Evolutionary conservation across 148 eudicot genomes (phyloP).

Genomic region (Fagopyrum esculentum): DNA sequence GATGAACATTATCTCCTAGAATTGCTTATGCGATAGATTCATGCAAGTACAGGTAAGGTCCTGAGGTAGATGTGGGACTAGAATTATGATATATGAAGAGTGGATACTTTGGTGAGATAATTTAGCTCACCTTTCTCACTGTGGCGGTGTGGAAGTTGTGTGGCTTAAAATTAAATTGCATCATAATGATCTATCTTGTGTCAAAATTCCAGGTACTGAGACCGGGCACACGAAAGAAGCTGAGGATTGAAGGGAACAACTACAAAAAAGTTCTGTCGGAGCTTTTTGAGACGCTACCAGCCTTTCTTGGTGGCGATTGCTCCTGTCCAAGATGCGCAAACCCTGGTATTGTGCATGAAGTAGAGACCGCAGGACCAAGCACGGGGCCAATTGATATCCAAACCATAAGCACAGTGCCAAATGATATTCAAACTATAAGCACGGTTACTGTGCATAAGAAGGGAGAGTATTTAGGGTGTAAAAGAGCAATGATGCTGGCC

Average conservation of each 20-base stretch:
- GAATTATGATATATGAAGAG: background rate
- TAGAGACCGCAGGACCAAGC: slow-evolving; percentile 15
- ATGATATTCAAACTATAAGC: no score
- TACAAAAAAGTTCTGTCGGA: slow-evolving; percentile 33
- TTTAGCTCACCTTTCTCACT: background rate
- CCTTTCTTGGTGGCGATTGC: slow-evolving; percentile 54
- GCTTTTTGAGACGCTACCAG: slow-evolving; percentile 35
- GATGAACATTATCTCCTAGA: background rate
- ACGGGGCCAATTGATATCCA: background rate
- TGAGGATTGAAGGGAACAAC: slow-evolving; percentile 39
- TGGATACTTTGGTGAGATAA: background rate
- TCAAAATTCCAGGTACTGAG: slow-evolving; percentile 40
- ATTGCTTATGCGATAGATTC: background rate
- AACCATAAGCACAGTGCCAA: background rate
- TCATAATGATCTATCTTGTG: background rate
- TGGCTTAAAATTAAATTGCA: background rate
- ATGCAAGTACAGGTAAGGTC: background rate
- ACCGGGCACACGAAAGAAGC: slow-evolving; percentile 47
- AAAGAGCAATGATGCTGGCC: slow-evolving; percentile 7
- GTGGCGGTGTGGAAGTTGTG: background rate
- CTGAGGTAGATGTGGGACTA: background rate
- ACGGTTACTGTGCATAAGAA: slow-evolving; percentile 1
- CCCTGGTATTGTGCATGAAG: background rate
- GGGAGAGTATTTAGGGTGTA: slow-evolving; percentile 4
- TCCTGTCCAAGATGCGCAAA: slow-evolving; percentile 40